Base-by-base conservation (phyloP, 1,284 basidiomycete species). In the Apiotrichum siamense region DNA sequence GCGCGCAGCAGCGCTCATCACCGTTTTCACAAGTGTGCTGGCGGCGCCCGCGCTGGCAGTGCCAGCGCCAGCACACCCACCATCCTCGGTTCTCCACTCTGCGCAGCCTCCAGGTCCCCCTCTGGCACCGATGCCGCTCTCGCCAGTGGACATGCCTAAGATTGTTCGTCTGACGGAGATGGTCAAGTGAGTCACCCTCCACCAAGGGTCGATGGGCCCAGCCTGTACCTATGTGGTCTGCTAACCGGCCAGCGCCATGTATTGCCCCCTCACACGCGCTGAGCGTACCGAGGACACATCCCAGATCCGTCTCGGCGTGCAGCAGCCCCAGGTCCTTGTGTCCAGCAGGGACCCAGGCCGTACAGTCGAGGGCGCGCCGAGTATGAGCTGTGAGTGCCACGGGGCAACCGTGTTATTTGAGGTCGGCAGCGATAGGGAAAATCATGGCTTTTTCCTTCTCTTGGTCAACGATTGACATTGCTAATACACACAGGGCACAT, bases 401-500 rank as follows among this genome's bases (percentile, higher is more conserved):
- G n/a, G n/a, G n/a, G n/a, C n/a, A n/a, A n/a, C n/a, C n/a, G n/a
- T 2, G 25, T n/a, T 35, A 7, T 4, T 35, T n/a, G 17, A 17
- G 33, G 9, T 15, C 33, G 3, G 3, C 17, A 18, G 17, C 17
- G n/a, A n/a, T 35, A 12, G 3, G 33, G 13, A 15, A 7, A n/a
- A 15, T 18, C 3, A 7, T 7, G 15, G 18, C 9, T n/a, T 35
- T 7, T 35, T 35, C n/a, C n/a, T n/a, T 35, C 21, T 17, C 4
- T 11, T 29, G 4, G 39, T 26, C 29, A 26, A 41, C 39, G 5
- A 41, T n/a, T n/a, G n/a, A n/a, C n/a, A n/a, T n/a, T n/a, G n/a
- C n/a, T n/a, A n/a, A n/a, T n/a, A n/a, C n/a, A n/a, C n/a, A 17
- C 44, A 62, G 60, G 64, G 64, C 61, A 64, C 54, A 64, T 66